A percentile compares a stretch with the other conserved stretches of the same genome.
These are phyloP conservation scores for Veloboletus limbatus DNA, from an alignment of 1,284 basidiomycete species.

Conservation along the genomic window DNA sequence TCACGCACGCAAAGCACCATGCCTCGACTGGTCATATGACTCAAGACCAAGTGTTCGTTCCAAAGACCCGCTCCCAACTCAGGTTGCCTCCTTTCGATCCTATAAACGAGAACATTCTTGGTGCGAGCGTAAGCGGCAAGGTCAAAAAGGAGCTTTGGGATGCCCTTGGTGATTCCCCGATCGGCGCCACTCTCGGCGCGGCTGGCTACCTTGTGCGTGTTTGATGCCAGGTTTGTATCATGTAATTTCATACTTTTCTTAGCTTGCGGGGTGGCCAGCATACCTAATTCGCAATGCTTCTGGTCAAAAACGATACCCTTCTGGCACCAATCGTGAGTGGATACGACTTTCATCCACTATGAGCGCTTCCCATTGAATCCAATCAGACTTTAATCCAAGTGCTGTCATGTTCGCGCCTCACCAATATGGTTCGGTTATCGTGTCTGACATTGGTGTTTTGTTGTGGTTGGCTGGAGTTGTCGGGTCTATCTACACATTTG, in stretches of 20 bases:
- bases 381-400: slow-evolving; percentile 76
- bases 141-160: slow-evolving; percentile 82
- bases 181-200: slow-evolving; percentile 69
- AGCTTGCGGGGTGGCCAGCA: slow-evolving; percentile 84
- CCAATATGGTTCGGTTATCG: slow-evolving; percentile 77
- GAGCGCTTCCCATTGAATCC: background rate
- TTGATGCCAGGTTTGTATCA: background rate
- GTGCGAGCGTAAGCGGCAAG: slow-evolving; percentile 66
- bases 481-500: slow-evolving; percentile 60
- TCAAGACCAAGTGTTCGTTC: slow-evolving; percentile 97
- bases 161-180: slow-evolving; percentile 89
- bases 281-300: slow-evolving; percentile 88
- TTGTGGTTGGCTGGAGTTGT: slow-evolving; percentile 67
- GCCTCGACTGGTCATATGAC: slow-evolving; percentile 94
- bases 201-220: slow-evolving; percentile 68
- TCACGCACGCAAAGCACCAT: slow-evolving; percentile 96
- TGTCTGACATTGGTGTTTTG: slow-evolving; percentile 84
- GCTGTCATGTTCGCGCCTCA: slow-evolving; percentile 85
- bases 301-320: slow-evolving; percentile 85
- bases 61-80: slow-evolving; percentile 77
- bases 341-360: background rate
- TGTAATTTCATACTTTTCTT: slow-evolving; percentile 8
- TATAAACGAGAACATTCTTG: slow-evolving; percentile 66
- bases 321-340: slow-evolving; percentile 75
- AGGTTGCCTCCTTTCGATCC: slow-evolving; percentile 65